Evolutionary conservation across 345 rosid genomes (phyloP).

Genomic region (Capsella bursapastoris): DNA sequence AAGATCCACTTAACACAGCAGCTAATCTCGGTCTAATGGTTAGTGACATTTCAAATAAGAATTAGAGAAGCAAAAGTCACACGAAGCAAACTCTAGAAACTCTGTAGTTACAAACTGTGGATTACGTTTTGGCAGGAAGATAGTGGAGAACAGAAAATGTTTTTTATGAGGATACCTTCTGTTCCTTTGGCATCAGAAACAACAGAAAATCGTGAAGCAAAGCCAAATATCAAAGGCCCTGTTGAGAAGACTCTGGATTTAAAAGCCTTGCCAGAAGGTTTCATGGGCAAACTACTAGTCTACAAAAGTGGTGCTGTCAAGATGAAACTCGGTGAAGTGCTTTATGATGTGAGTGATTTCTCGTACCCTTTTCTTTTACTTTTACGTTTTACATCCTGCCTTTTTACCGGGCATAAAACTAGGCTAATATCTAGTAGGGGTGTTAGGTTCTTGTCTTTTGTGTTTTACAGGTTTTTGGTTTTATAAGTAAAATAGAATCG

Average conservation of each 20-base stretch:
- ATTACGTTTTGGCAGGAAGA: conserved; percentile 60
- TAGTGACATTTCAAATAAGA: conserved; percentile 38
- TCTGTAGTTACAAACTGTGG: conserved; percentile 10
- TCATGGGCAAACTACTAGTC: conserved; percentile 86
- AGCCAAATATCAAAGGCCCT: conserved; percentile 18
- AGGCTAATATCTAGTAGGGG: background rate
- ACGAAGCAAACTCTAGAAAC: background rate
- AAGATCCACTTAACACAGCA: conserved; percentile 54
- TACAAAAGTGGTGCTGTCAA: conserved; percentile 81
- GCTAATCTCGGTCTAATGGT: conserved; percentile 65
- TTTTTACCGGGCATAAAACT: background rate
- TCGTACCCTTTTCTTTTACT: background rate
- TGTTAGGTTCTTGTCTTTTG: background rate
- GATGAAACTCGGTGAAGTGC: conserved; percentile 76
- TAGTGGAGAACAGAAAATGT: conserved; percentile 57
- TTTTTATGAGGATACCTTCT: conserved; percentile 74
- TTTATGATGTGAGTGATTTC: conserved; percentile 67
- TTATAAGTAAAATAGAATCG: background rate
- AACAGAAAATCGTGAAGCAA: conserved; percentile 46
- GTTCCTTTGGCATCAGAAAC: conserved; percentile 56
- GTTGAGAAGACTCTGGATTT: conserved; percentile 37
- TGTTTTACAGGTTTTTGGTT: background rate
- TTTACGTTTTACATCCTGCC: background rate
- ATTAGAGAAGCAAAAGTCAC: conserved; percentile 12
- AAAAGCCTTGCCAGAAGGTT: conserved; percentile 66